These are phyloP conservation scores for Leishmania major DNA, from an alignment of 208 protist species.

Conservation along the genomic window DNA sequence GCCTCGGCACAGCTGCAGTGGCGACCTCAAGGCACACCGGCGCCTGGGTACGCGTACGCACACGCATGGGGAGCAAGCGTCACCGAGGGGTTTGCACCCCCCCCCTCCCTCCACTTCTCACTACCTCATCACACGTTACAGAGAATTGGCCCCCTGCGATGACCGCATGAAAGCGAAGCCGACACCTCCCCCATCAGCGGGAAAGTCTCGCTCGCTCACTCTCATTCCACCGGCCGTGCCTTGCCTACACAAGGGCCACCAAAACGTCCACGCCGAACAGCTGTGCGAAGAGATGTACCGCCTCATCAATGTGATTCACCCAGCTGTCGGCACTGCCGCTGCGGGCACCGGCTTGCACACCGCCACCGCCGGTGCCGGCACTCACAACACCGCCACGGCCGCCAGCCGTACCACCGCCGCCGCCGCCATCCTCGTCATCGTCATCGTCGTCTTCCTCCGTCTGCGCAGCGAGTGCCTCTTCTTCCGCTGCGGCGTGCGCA, in stretches of 20 bases:
- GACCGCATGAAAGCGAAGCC: neutral
- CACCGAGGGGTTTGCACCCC: neutral
- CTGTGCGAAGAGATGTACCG: slow-evolving; percentile 49
- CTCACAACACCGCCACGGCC: neutral
- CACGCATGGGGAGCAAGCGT: neutral
- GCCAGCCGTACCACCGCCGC: neutral
- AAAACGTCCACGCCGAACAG: slow-evolving; percentile 70
- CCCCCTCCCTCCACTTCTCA: neutral
- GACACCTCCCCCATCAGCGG: neutral
- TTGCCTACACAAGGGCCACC: slow-evolving; percentile 40
- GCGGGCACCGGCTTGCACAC: neutral
- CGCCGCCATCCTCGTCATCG: slow-evolving; percentile 4
- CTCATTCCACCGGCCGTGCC: neutral
- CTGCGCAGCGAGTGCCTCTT: slow-evolving; percentile 9
- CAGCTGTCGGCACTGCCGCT: slow-evolving; percentile 35
- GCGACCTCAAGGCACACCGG: neutral
- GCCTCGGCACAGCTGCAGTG: neutral
- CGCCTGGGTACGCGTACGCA: neutral
- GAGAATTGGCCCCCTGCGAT: neutral
- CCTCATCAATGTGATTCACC: slow-evolving; percentile 61
- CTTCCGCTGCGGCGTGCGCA: slow-evolving; percentile 24
- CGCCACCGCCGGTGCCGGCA: neutral
- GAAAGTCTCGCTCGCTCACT: neutral
- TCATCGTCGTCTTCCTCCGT: slow-evolving; percentile 1
- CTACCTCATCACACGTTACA: neutral